A percentile compares a stretch with the other conserved stretches of the same genome.
Evolutionary conservation across 164 flowering plant genomes (phyloP).

Genomic region (Protea cynaroides): DNA sequence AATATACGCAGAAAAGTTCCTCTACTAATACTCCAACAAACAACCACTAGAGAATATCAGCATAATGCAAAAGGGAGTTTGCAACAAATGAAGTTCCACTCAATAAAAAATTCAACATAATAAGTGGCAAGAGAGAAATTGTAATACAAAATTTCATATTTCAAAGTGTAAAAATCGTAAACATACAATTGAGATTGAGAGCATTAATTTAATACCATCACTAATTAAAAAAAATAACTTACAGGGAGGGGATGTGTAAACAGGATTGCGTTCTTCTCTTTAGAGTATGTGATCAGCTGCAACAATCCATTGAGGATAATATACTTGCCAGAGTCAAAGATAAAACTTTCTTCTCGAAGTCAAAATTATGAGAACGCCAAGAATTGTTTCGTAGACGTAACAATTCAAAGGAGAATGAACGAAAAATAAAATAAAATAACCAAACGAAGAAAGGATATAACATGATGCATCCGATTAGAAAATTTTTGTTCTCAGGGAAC

Average conservation of each 20-base stretch:
- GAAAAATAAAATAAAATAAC: background rate
- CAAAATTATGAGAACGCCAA: background rate
- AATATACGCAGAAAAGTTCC: too few species aligned
- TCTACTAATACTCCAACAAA: too few species aligned
- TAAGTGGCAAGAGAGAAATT: too few species aligned
- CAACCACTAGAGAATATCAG: too few species aligned
- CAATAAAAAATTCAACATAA: too few species aligned
- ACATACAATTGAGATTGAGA: too few species aligned
- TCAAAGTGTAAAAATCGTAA: too few species aligned
- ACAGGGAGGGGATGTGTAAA: constrained; percentile 81
- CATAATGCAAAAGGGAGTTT: too few species aligned
- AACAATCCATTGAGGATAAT: constrained; percentile 50
- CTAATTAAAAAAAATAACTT: constrained; percentile 14
- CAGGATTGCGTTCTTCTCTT: constrained; percentile 84
- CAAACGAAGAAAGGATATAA: constrained; percentile 68
- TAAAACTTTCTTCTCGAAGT: constrained; percentile 15
- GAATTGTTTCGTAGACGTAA: background rate
- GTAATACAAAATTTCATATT: too few species aligned
- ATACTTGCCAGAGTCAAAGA: constrained; percentile 74
- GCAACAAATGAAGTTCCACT: too few species aligned
- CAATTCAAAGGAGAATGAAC: background rate
- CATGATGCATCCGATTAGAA: constrained; percentile 72
- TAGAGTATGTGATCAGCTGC: constrained; percentile 71
- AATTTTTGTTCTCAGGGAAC: constrained; percentile 75
- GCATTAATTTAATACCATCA: background rate